Percentiles rank a stretch among this genome's conserved stretches.
Conservation (phyloP, 2,329 filamentous ascomycete genomes). For the Claviceps humidiphila region DNA sequence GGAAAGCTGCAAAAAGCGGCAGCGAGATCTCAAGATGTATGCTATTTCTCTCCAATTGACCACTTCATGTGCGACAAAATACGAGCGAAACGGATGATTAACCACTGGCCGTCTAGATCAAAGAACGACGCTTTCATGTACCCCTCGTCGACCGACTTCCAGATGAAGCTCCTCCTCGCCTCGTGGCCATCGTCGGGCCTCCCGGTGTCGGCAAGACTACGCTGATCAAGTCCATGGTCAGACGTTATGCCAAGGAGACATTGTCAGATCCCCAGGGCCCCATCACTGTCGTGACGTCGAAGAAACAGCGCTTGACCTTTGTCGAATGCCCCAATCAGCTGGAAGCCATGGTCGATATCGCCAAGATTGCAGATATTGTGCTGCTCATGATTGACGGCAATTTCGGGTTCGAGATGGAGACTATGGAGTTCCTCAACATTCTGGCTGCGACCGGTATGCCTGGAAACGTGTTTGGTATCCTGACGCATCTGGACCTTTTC, state of each 20-base stretch:
- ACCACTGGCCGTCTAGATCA: constrained; percentile 43
- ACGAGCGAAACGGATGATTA: neutral
- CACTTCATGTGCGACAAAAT: neutral
- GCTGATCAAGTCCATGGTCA: constrained; percentile 83
- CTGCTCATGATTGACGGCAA: constrained; percentile 98
- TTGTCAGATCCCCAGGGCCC: constrained; percentile 81
- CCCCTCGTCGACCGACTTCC: constrained; percentile 91
- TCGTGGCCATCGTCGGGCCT: constrained; percentile 89
- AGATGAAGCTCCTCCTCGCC: constrained; percentile 84
- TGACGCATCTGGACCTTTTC: constrained; percentile 94
- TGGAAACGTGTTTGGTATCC: constrained; percentile 91
- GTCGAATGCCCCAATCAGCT: constrained; percentile 95
- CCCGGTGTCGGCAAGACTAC: constrained; percentile 94
- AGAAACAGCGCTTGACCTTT: constrained; percentile 87
- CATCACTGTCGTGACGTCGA: constrained; percentile 91
- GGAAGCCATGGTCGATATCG: constrained; percentile 90
- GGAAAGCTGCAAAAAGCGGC: constrained; percentile 67
- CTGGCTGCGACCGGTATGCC: constrained; percentile 94
- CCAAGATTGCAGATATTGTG: constrained; percentile 95
- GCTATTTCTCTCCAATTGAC: constrained; percentile 7
- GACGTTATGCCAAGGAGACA: constrained; percentile 90
- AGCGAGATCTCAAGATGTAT: constrained; percentile 57
- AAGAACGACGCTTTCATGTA: constrained; percentile 92
- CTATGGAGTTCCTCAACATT: constrained; percentile 97
- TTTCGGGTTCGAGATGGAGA: constrained; percentile 99